These are phyloP conservation scores for Colletotrichum gloeosporioides DNA, from an alignment of 2,329 filamentous ascomycete species.

Conservation along the genomic window DNA sequence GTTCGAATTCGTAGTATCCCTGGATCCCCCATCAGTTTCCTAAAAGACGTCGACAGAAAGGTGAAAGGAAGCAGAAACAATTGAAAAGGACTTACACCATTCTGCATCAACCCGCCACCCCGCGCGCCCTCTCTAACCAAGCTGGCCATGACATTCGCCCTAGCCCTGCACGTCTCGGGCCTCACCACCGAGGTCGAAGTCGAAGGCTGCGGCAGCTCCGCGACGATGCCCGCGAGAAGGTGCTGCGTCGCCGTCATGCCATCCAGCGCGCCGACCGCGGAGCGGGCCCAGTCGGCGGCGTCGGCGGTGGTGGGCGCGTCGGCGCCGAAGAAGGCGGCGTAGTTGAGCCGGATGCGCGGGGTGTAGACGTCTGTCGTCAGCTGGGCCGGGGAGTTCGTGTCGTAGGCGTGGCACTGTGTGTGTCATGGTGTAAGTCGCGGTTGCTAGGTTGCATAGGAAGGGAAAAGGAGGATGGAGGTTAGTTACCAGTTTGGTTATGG, in stretches of 20 bases:
- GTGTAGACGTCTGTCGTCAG: constrained; percentile 32
- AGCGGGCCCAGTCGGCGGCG: not conserved
- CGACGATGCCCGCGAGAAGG: constrained; percentile 23
- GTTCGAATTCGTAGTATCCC: constrained; percentile 30
- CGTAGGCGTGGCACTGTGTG: constrained; percentile 30
- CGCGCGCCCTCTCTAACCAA: constrained; percentile 25
- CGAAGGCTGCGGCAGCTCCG: constrained; percentile 28
- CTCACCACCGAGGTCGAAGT: not conserved
- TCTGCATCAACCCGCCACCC: constrained; percentile 30
- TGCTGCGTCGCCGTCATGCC: not conserved
- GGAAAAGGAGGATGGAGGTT: not conserved
- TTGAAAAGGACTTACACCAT: constrained; percentile 26
- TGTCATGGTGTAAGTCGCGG: not conserved
- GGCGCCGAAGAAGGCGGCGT: constrained; percentile 34
- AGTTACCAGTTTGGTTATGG: constrained; percentile 28
- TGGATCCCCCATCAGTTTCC: not conserved
- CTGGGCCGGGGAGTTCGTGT: constrained; percentile 24
- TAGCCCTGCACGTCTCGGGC: constrained; percentile 26
- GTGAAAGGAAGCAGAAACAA: not conserved
- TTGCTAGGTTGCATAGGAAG: no score
- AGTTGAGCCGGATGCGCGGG: constrained; percentile 30
- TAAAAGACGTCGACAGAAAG: not conserved
- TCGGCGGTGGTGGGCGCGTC: constrained; percentile 17
- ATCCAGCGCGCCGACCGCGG: not conserved
- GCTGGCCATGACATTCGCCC: constrained; percentile 26